A percentile compares a stretch with the other conserved stretches of the same genome.
Conservation (phyloP, 129 eudicot genomes). For the Saussurea involucrata region DNA sequence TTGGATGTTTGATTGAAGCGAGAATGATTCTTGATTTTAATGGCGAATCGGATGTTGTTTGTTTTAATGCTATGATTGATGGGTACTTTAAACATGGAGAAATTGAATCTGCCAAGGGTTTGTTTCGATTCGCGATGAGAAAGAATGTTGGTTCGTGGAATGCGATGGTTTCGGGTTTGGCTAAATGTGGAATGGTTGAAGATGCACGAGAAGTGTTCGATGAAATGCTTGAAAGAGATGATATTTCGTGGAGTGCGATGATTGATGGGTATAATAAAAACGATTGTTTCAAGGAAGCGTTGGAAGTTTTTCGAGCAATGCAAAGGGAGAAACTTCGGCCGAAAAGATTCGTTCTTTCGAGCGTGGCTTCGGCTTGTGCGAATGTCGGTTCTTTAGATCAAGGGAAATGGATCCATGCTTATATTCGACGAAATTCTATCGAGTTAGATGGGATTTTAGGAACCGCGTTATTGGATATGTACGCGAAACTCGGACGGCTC, state of each 20-base stretch:
- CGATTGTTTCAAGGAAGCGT: slow-evolving; percentile 39
- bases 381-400: slow-evolving; percentile 65
- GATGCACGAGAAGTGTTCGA: slow-evolving; percentile 40
- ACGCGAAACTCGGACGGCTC: slow-evolving; percentile 59
- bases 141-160: slow-evolving; percentile 61
- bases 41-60: slow-evolving; percentile 45
- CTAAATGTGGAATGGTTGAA: slow-evolving; percentile 38
- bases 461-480: slow-evolving; percentile 56
- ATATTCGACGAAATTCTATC: slow-evolving; percentile 36
- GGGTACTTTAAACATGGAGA: slow-evolving; percentile 50
- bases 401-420: slow-evolving; percentile 60
- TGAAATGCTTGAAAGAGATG: slow-evolving; percentile 50
- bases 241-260: slow-evolving; percentile 67
- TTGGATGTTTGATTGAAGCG: slow-evolving; percentile 40
- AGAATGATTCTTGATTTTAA: slow-evolving; percentile 31
- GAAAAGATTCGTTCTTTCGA: slow-evolving; percentile 48
- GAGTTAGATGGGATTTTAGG: slow-evolving; percentile 47
- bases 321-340: slow-evolving; percentile 37
- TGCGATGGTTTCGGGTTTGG: slow-evolving; percentile 48
- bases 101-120: slow-evolving; percentile 35
- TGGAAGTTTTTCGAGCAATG: slow-evolving; percentile 49
- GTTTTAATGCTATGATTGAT: slow-evolving; percentile 69
- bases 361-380: slow-evolving; percentile 52
- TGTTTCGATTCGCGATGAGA: slow-evolving; percentile 22
- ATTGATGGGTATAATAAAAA: slow-evolving; percentile 58